These are phyloP conservation scores for Apiotrichum montevideense DNA, from an alignment of 1,284 basidiomycete species.

Conservation along the genomic window DNA sequence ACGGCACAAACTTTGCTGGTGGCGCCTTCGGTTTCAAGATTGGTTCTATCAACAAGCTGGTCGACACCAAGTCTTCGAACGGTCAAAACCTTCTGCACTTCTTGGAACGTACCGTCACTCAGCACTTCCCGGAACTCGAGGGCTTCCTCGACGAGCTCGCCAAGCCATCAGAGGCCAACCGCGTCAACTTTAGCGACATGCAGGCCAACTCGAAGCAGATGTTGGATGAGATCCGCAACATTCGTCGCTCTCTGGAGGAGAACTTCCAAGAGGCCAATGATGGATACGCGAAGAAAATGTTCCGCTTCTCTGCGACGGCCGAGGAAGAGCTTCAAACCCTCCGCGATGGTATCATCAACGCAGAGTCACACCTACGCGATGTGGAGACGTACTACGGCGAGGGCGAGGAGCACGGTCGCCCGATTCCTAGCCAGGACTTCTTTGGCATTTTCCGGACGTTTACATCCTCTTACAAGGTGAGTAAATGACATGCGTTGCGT, in stretches of 20 bases:
- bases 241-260: conserved; percentile 68
- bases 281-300: conserved; percentile 80
- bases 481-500: conserved; percentile 17
- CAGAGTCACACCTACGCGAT: conserved; percentile 71
- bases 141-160: conserved; percentile 81
- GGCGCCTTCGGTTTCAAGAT: conserved; percentile 97
- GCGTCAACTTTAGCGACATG: conserved; percentile 49
- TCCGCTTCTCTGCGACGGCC: conserved; percentile 72
- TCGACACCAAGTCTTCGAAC: conserved; percentile 93
- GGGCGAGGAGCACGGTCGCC: conserved; percentile 60
- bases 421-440: conserved; percentile 58
- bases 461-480: conserved; percentile 79
- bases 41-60: conserved; percentile 97
- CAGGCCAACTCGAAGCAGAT: conserved; percentile 52
- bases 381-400: conserved; percentile 86
- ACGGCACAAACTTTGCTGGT: conserved; percentile 91
- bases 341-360: conserved; percentile 73
- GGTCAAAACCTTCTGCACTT: conserved; percentile 93
- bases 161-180: conserved; percentile 85
- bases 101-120: conserved; percentile 79
- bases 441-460: conserved; percentile 94
- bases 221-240: conserved; percentile 68
- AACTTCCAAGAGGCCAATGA: conserved; percentile 68
- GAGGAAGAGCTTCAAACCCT: conserved; percentile 69
- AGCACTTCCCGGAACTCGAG: conserved; percentile 83